Conservation (phyloP, 1,284 basidiomycete species). For the Cryptococcus hybrid region DNA sequence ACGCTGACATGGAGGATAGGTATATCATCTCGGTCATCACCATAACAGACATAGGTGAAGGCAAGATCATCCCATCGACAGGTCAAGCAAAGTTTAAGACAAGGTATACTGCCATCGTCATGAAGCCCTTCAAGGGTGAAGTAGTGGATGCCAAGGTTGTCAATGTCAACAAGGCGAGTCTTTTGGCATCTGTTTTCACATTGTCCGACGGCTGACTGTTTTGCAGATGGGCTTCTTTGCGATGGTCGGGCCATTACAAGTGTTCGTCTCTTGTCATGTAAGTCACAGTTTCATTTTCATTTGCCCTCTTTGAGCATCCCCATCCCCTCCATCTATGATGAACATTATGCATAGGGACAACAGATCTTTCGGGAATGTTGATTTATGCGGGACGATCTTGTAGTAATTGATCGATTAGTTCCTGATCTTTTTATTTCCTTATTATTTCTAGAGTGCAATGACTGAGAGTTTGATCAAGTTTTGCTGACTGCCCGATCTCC, state of each 20-base stretch:
- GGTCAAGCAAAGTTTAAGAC: slow-evolving; percentile 94
- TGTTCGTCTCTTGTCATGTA: slow-evolving; percentile 93
- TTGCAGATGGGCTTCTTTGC: slow-evolving; percentile 95
- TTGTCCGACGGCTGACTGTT: neutral
- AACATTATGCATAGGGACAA: slow-evolving; percentile 44
- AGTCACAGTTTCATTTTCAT: slow-evolving; percentile 33
- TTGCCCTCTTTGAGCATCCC: slow-evolving; percentile 1
- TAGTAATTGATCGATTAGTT: slow-evolving; percentile 49
- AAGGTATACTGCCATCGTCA: slow-evolving; percentile 87
- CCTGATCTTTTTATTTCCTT: slow-evolving; percentile 25
- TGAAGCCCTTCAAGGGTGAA: slow-evolving; percentile 98
- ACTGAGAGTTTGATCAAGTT: neutral
- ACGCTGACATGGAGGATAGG: slow-evolving; percentile 18
- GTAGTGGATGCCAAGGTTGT: slow-evolving; percentile 96
- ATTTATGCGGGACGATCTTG: slow-evolving; percentile 50
- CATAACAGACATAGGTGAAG: slow-evolving; percentile 83
- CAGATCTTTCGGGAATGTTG: slow-evolving; percentile 40
- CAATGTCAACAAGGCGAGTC: slow-evolving; percentile 87
- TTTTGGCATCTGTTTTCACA: neutral
- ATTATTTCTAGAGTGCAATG: neutral
- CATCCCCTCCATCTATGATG: slow-evolving; percentile 16
- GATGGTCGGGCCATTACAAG: slow-evolving; percentile 86
- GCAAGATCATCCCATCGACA: slow-evolving; percentile 85
- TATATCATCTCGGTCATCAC: slow-evolving; percentile 97
- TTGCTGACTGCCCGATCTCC: slow-evolving; percentile 11